These are phyloP conservation scores for Leishmania lainsoni DNA, from an alignment of 208 protist species.

Conservation along the genomic window DNA sequence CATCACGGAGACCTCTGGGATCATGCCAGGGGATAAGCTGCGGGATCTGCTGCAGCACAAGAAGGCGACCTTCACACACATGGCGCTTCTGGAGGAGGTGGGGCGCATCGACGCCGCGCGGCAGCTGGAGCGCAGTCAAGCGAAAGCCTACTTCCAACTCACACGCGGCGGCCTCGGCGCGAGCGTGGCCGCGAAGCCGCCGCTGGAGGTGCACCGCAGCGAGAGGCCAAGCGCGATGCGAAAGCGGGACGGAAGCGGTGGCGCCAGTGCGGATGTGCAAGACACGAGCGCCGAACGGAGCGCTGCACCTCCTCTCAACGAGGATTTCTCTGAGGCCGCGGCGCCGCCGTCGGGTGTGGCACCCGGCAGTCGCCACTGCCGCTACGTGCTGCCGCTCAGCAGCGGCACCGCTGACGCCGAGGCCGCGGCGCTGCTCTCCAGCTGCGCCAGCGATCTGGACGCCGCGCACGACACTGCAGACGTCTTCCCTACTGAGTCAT, in stretches of 20 bases:
- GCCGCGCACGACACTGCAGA: neutral
- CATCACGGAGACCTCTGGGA: slow-evolving; percentile 86
- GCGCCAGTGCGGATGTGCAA: neutral
- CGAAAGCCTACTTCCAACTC: slow-evolving; percentile 41
- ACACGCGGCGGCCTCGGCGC: neutral
- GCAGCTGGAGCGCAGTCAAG: slow-evolving; percentile 45
- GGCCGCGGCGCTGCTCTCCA: neutral
- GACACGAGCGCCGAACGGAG: neutral
- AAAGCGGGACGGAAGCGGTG: neutral
- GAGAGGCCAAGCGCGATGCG: neutral
- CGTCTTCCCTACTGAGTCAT: neutral
- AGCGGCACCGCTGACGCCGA: neutral
- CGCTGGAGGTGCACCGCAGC: neutral
- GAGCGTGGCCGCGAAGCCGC: neutral
- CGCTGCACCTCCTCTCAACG: neutral
- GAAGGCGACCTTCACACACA: slow-evolving; percentile 45
- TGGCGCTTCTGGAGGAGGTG: slow-evolving; percentile 58
- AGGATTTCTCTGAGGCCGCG: neutral
- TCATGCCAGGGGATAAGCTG: slow-evolving; percentile 84
- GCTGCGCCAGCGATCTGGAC: too few species aligned
- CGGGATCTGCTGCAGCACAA: slow-evolving; percentile 68
- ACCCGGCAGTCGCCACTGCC: neutral
- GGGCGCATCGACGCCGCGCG: slow-evolving; percentile 52
- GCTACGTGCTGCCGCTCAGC: slow-evolving; percentile 11
- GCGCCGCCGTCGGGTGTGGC: neutral